These are phyloP conservation scores for Chlorella sp. DNA, from an alignment of 139 green algal species.

Conservation along the genomic window DNA sequence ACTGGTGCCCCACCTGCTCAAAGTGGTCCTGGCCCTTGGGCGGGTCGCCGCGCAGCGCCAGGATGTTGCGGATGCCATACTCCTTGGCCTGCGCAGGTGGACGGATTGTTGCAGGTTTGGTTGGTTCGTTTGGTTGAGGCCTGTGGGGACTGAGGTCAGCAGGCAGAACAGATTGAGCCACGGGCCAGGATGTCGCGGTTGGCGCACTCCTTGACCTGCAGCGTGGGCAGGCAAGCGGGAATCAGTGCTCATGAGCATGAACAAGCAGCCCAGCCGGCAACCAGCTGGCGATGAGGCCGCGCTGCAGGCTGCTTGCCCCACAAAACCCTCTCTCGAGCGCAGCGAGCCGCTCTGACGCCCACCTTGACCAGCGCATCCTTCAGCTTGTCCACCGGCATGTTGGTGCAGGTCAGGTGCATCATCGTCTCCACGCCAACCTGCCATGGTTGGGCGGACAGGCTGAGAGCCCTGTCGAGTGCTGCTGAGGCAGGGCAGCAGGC, in stretches of 20 bases:
- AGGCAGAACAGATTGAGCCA: too few species aligned
- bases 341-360: not conserved
- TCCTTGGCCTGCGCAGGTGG: conserved; percentile 73
- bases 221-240: too few species aligned
- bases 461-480: too few species aligned
- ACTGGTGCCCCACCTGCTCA: conserved; percentile 39
- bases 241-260: too few species aligned
- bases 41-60: conserved; percentile 94
- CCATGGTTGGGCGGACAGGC: not conserved
- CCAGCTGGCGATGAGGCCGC: too few species aligned
- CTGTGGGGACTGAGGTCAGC: too few species aligned
- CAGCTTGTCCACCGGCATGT: conserved; percentile 95
- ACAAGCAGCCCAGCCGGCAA: too few species aligned
- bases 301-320: not conserved
- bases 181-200: too few species aligned
- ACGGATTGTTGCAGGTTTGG: not conserved
- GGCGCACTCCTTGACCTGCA: too few species aligned
- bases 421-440: conserved; percentile 97
- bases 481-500: not conserved
- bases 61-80: conserved; percentile 93
- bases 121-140: not conserved
- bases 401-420: conserved; percentile 99
- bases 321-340: too few species aligned
- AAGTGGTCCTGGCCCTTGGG: conserved; percentile 96
- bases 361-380: conserved; percentile 86